Evolutionary conservation across 1,139 yeast genomes (phyloP).

Genomic region (Wickerhamiella infanticola): DNA sequence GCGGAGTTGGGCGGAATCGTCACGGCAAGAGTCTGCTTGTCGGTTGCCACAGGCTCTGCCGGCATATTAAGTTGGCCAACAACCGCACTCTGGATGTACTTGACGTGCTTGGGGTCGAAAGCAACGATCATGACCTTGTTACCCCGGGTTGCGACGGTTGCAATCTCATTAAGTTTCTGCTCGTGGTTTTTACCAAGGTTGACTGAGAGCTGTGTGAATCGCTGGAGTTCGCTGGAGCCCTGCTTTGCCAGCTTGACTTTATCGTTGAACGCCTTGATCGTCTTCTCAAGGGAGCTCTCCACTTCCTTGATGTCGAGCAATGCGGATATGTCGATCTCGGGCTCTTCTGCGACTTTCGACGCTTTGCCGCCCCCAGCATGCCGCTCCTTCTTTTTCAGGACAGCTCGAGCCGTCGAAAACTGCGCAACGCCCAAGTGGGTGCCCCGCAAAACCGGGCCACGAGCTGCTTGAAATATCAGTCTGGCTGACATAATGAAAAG

Average conservation of each 20-base stretch:
- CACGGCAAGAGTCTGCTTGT: conserved; percentile 57
- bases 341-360: neutral
- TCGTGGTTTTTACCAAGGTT: conserved; percentile 33
- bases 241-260: conserved; percentile 45
- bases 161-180: conserved; percentile 44
- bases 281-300: conserved; percentile 32
- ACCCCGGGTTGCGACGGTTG: conserved; percentile 64
- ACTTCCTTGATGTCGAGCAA: conserved; percentile 23
- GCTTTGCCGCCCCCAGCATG: neutral
- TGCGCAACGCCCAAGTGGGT: neutral
- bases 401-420: neutral
- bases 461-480: no score
- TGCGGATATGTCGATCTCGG: neutral
- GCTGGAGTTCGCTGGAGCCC: conserved; percentile 50
- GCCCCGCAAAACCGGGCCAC: neutral
- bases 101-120: conserved; percentile 62
- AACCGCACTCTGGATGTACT: conserved; percentile 54
- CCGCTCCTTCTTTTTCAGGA: conserved; percentile 5
- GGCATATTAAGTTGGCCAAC: conserved; percentile 55
- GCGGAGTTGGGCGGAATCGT: conserved; percentile 63
- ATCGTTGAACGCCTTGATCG: conserved; percentile 40
- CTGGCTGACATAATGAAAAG: no score
- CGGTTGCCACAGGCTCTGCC: conserved; percentile 59
- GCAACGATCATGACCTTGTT: conserved; percentile 53
- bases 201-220: conserved; percentile 47